Percentiles rank a stretch among this genome's conserved stretches.
These are phyloP conservation scores for Clitopilus hobsonii DNA, from an alignment of 768 basidiomycete species.

Conservation along the genomic window DNA sequence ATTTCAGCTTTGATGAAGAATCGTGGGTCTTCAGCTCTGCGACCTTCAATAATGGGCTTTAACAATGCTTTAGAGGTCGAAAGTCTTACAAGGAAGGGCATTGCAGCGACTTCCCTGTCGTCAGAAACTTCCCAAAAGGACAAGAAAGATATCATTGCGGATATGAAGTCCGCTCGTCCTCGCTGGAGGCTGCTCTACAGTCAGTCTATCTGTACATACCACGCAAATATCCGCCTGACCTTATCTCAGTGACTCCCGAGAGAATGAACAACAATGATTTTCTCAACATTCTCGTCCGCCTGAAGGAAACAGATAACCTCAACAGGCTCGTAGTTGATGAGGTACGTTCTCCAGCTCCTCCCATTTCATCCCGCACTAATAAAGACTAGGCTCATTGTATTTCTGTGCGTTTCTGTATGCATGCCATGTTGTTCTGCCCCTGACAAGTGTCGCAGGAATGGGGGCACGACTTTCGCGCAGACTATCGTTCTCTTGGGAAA, in stretches of 20 bases:
- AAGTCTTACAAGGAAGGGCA: constrained; percentile 45
- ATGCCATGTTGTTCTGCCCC: neutral
- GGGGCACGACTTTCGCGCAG: constrained; percentile 77
- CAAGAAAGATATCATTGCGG: constrained; percentile 56
- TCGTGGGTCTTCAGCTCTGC: too few species aligned
- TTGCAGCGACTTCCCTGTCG: constrained; percentile 57
- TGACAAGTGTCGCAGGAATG: constrained; percentile 51
- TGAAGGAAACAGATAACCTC: constrained; percentile 53
- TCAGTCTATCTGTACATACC: constrained; percentile 23
- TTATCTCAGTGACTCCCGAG: constrained; percentile 67
- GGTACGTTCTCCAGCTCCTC: constrained; percentile 29
- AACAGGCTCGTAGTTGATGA: constrained; percentile 81
- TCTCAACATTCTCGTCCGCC: constrained; percentile 37
- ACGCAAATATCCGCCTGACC: too few species aligned
- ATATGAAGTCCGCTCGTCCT: constrained; percentile 57
- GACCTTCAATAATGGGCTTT: neutral
- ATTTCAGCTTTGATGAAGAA: constrained; percentile 74
- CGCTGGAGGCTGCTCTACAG: constrained; percentile 66
- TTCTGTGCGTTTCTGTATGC: constrained; percentile 51
- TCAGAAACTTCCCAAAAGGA: constrained; percentile 60
- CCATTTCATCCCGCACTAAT: constrained; percentile 2
- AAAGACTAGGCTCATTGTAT: constrained; percentile 70
- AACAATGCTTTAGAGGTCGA: constrained; percentile 51
- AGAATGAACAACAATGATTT: constrained; percentile 56
- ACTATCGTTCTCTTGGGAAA: constrained; percentile 67